phyloP scores from a whole-genome alignment of 805 yeast species.

The Clavispora fructus region DNA sequence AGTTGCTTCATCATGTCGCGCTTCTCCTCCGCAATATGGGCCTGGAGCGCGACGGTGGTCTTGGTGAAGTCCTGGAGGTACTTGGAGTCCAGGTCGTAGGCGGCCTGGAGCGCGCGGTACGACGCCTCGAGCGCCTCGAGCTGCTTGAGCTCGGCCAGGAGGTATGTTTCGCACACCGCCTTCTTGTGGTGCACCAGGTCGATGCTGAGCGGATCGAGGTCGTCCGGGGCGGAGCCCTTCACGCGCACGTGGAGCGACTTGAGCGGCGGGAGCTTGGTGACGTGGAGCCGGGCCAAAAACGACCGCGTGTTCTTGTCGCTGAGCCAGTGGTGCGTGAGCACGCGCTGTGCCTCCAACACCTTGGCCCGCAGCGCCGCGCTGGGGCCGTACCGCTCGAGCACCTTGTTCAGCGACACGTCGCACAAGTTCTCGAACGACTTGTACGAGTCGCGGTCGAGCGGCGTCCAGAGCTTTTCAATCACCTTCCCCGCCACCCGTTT shows the following conservation, averaged over 20 bases:
- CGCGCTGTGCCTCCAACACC: slow-evolving; percentile 11
- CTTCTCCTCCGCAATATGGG: slow-evolving; percentile 7
- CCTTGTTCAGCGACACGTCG: slow-evolving; percentile 7
- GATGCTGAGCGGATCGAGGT: slow-evolving; percentile 9
- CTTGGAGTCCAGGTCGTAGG: slow-evolving; percentile 26
- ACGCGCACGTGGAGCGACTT: slow-evolving; percentile 10
- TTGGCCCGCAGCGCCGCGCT: slow-evolving; percentile 5
- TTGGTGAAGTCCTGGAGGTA: slow-evolving; percentile 27
- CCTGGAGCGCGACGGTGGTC: slow-evolving; percentile 4
- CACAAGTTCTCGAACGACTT: slow-evolving; percentile 9
- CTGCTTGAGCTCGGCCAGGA: slow-evolving; percentile 38
- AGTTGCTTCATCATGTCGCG: slow-evolving; percentile 1
- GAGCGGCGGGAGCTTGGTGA: slow-evolving; percentile 14
- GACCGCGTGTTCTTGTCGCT: slow-evolving; percentile 9
- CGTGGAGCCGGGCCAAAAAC: slow-evolving; percentile 12
- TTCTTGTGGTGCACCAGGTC: slow-evolving; percentile 11
- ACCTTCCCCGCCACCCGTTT: slow-evolving; percentile 9
- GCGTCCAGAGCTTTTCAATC: slow-evolving; percentile 14
- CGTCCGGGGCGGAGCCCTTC: slow-evolving; percentile 7
- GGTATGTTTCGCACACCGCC: slow-evolving; percentile 23
- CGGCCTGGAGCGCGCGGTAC: slow-evolving; percentile 17
- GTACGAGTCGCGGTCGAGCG: slow-evolving; percentile 7
- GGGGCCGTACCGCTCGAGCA: slow-evolving; percentile 9
- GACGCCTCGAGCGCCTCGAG: slow-evolving; percentile 26
- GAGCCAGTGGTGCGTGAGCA: slow-evolving; percentile 14